Evolutionary conservation across 164 flowering plant species (phyloP), one percentile per base, ranked within the genome.

Genomic region (Vitis rupestris): DNA sequence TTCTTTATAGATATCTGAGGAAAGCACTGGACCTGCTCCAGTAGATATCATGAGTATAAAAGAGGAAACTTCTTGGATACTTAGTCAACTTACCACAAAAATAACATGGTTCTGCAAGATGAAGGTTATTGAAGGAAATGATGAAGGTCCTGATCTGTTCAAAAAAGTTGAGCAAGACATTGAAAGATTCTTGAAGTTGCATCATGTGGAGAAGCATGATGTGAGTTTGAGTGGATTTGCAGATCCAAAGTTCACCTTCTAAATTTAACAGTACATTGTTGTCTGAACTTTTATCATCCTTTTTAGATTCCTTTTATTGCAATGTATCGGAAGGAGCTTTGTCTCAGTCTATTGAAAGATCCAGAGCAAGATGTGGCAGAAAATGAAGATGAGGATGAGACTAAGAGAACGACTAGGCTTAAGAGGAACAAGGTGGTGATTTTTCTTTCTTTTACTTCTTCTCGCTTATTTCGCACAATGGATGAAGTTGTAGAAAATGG

Each of bases 301-400:
- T 73, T 81, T 9, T 77, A 95, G 99, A 83, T 93, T 49, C 94
- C 98, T 29, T 95, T 88, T 61, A 89, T 93, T 78, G 89, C 98
- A 53, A 91, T 89, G 92, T 95, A 95, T 64, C 85, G 99, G 47
- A 95, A 87, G 79, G 99, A 95, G 80, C 86, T 83, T 27, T 84
- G 88, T 65, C 75, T 68, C 27, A 89, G 82, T 76, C 75, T 95
- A 13, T 81, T 95, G 66, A 85, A 79, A 74, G 90, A 88, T 64
- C 83, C 80, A 63, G 88, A 80, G 51, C 79, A 78, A 50, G 74
- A 68, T 49, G 85, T 77, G 50, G 66, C 37, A 11, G 85, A 70
- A 29, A 67, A 70, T 70, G 84, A 71, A 31, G 76, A 78, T 72
- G 70, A 57, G 44, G 75, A 79, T 56, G 74, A 71, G 17, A n/a